Evolutionary conservation across 129 eudicot genomes (phyloP).

Genomic region (Silybum marianum): DNA sequence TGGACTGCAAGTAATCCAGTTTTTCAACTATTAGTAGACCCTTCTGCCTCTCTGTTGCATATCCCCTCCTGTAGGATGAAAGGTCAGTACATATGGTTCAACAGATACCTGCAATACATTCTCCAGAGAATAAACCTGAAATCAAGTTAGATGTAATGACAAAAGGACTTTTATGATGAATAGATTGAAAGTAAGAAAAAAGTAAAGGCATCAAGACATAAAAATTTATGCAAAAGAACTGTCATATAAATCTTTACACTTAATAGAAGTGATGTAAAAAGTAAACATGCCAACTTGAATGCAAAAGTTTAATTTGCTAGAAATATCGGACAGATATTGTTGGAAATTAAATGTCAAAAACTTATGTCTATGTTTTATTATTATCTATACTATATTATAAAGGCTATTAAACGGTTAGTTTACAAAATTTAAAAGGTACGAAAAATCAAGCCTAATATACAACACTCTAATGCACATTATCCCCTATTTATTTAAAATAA

Average conservation of each 20-base stretch:
- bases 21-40: constrained; percentile 83
- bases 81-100: constrained; percentile 38
- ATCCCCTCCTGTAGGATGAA: constrained; percentile 85
- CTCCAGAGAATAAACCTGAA: constrained; percentile 32
- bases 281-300: neutral
- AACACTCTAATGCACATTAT: too few relatives aligned
- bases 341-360: too few relatives aligned
- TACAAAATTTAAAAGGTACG: too few relatives aligned
- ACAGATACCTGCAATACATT: constrained; percentile 41
- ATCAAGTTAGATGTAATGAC: constrained; percentile 11
- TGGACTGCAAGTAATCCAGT: constrained; percentile 92
- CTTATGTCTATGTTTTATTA: too few relatives aligned
- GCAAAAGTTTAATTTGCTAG: neutral
- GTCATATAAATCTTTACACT: neutral
- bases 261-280: neutral
- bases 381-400: too few relatives aligned
- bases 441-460: too few relatives aligned
- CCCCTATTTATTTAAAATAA: too few relatives aligned
- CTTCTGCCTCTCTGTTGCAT: constrained; percentile 84
- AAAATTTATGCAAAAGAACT: neutral
- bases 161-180: neutral
- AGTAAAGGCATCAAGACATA: neutral
- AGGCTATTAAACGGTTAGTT: too few relatives aligned
- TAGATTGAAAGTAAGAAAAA: neutral
- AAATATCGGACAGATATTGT: neutral